Evolutionary conservation across 1,139 yeast species (phyloP).

Genomic region (Blastobotrys ciferrii): DNA sequence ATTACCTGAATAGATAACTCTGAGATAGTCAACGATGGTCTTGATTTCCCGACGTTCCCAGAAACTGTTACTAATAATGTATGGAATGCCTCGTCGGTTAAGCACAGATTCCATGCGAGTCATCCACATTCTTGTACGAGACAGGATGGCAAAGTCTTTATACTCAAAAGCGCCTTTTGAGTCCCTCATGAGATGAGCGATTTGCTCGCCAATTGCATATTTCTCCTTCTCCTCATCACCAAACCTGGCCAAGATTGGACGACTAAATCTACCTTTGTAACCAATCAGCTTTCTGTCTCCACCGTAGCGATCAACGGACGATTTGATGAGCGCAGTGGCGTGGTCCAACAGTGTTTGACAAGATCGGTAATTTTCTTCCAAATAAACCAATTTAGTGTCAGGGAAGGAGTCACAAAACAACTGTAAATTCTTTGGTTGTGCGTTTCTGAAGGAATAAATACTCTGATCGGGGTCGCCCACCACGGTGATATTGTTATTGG

Average conservation of each 20-base stretch:
- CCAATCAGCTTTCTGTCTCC: slow-evolving; percentile 20
- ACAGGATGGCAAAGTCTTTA: slow-evolving; percentile 67
- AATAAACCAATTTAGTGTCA: slow-evolving; percentile 40
- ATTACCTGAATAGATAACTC: slow-evolving; percentile 54
- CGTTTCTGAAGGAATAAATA: slow-evolving; percentile 84
- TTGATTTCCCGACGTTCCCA: slow-evolving; percentile 76
- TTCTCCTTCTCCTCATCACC: slow-evolving; percentile 53
- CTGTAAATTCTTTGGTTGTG: slow-evolving; percentile 65
- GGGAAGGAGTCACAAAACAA: slow-evolving; percentile 54
- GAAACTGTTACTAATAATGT: slow-evolving; percentile 69
- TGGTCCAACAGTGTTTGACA: slow-evolving; percentile 61
- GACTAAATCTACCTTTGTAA: neutral
- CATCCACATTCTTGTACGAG: slow-evolving; percentile 61
- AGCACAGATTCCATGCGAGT: slow-evolving; percentile 62
- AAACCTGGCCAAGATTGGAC: slow-evolving; percentile 48
- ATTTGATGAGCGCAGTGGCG: slow-evolving; percentile 67
- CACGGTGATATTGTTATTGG: slow-evolving; percentile 59
- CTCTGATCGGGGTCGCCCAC: slow-evolving; percentile 98
- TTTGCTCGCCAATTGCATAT: slow-evolving; percentile 54
- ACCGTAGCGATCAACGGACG: slow-evolving; percentile 41
- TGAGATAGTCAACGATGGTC: slow-evolving; percentile 59
- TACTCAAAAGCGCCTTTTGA: slow-evolving; percentile 38
- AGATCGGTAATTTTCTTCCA: slow-evolving; percentile 79
- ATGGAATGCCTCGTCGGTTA: slow-evolving; percentile 56
- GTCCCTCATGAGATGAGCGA: slow-evolving; percentile 35